Evolutionary conservation across 2,329 filamentous ascomycete species (phyloP).

Genomic region (Neopestalotiopsis rosae): DNA sequence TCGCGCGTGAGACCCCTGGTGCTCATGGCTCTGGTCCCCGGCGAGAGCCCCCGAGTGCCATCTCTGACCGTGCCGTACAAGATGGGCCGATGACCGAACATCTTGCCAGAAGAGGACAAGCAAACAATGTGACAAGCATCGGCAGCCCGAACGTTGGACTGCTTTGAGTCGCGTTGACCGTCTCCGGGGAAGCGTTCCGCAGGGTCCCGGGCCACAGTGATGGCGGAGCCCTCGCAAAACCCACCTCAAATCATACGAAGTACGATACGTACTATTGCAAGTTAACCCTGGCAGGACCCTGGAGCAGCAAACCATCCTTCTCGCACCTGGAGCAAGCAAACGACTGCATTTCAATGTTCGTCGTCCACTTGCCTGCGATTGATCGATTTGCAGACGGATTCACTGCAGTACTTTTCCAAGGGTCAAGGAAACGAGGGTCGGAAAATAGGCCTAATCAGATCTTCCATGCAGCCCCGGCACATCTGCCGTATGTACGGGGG

Average conservation of each 20-base stretch:
- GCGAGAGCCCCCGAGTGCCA: not conserved
- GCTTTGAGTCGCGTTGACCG: not conserved
- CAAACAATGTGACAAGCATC: not conserved
- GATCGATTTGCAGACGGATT: not conserved
- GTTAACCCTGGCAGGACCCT: not conserved
- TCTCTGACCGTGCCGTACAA: not conserved
- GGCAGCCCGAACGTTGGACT: not conserved
- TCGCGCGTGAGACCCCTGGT: not conserved
- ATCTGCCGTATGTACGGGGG: not conserved
- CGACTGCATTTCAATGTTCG: not conserved
- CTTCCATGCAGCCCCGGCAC: not conserved
- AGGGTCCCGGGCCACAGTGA: not conserved
- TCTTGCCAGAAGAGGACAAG: not conserved
- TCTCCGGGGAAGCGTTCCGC: not conserved
- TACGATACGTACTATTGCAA: too few species aligned
- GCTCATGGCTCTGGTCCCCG: not conserved
- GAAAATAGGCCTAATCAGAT: not conserved
- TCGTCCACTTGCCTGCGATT: not conserved
- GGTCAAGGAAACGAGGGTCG: not conserved
- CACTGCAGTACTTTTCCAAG: not conserved
- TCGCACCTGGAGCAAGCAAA: not conserved
- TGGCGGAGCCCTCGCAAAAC: not conserved
- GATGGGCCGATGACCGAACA: not conserved
- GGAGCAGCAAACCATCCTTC: not conserved
- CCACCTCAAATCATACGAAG: not conserved